These are phyloP conservation scores for Annulohypoxylon maeteangense DNA, from an alignment of 495 filamentous ascomycete genomes.

Conservation along the genomic window DNA sequence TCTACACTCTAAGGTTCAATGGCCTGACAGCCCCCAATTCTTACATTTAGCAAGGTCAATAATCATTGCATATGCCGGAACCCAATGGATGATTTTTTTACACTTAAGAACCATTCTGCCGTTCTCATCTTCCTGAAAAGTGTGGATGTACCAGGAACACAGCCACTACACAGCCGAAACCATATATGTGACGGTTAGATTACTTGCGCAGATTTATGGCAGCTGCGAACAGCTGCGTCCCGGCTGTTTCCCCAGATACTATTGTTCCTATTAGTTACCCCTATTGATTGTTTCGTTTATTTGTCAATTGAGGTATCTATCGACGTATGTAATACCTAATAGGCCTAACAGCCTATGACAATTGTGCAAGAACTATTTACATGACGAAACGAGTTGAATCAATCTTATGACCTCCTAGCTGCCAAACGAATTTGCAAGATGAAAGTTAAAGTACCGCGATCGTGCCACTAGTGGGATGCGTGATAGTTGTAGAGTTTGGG, in stretches of 20 bases:
- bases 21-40: no score
- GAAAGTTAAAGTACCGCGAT: background rate
- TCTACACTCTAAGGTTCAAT: no score
- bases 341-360: background rate
- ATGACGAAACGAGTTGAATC: background rate
- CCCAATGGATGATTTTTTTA: no score
- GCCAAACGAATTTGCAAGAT: background rate
- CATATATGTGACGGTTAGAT: background rate
- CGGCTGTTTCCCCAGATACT: background rate
- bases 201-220: background rate
- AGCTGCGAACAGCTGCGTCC: background rate
- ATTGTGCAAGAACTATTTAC: conserved; percentile 1
- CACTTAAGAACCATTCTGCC: background rate
- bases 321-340: background rate
- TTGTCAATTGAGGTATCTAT: background rate
- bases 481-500: background rate
- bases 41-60: no score
- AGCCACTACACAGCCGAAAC: background rate
- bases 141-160: background rate
- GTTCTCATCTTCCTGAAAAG: background rate
- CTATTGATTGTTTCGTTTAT: background rate
- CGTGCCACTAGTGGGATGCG: background rate
- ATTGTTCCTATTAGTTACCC: no score
- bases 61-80: no score
- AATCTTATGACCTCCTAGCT: background rate